Evolutionary conservation across 2,329 filamentous ascomycete genomes (phyloP).

Genomic region (Hymenoscyphus albidus): DNA sequence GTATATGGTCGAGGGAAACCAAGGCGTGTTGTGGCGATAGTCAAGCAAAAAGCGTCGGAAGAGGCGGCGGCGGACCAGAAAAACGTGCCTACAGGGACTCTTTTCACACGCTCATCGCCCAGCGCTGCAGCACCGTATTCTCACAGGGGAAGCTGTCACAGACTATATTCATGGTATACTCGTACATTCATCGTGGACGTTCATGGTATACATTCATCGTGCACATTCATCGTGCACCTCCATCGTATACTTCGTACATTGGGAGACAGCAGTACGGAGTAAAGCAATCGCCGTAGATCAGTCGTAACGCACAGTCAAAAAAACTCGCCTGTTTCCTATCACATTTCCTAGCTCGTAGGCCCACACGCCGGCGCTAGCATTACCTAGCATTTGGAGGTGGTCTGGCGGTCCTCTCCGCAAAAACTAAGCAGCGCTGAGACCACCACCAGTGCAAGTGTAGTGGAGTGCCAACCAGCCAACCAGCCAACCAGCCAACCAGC

Average conservation of each 20-base stretch:
- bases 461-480: too few relatives aligned
- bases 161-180: too few relatives aligned
- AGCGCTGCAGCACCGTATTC: too few relatives aligned
- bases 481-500: background rate
- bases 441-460: background rate
- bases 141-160: too few relatives aligned
- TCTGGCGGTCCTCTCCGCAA: background rate
- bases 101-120: background rate
- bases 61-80: background rate
- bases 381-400: background rate
- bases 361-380: background rate
- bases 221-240: too few relatives aligned
- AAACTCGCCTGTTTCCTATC: background rate
- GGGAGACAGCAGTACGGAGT: too few relatives aligned
- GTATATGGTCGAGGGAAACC: background rate
- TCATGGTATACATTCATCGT: too few relatives aligned
- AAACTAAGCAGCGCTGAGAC: background rate
- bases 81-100: constrained; percentile 1
- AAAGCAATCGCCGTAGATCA: too few relatives aligned
- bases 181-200: too few relatives aligned
- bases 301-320: too few relatives aligned
- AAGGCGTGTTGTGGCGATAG: background rate
- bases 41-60: background rate
- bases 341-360: background rate
- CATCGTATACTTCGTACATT: too few relatives aligned